Conservation (phyloP, 129 eudicot genomes). For the Heracleum sosnowskyi region DNA sequence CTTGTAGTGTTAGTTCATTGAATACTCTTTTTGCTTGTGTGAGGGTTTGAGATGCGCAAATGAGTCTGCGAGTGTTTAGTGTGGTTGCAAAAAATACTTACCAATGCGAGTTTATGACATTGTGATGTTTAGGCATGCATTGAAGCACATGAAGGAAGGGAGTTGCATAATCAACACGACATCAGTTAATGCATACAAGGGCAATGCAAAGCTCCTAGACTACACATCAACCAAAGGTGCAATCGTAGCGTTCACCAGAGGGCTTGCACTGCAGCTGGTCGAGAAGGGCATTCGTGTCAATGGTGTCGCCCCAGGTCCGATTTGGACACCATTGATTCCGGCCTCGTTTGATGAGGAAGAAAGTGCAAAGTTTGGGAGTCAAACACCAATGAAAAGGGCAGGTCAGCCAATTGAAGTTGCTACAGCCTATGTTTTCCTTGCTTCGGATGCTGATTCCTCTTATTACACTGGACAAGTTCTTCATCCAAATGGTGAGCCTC, state of each 20-base stretch:
- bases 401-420: constrained; percentile 87
- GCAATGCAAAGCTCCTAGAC: constrained; percentile 52
- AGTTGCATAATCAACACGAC: constrained; percentile 67
- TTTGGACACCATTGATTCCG: constrained; percentile 91
- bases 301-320: constrained; percentile 88
- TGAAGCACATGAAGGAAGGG: constrained; percentile 59
- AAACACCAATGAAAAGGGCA: constrained; percentile 84
- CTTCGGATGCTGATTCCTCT: constrained; percentile 62
- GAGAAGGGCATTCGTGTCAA: constrained; percentile 66
- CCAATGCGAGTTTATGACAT: neutral
- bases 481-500: constrained; percentile 62
- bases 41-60: too few relatives aligned
- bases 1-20: neutral
- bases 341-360: constrained; percentile 71
- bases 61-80: too few relatives aligned
- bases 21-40: neutral
- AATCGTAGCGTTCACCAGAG: constrained; percentile 72
- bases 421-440: constrained; percentile 66
- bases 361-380: constrained; percentile 40
- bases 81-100: too few relatives aligned
- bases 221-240: constrained; percentile 90
- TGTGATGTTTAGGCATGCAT: neutral
- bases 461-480: constrained; percentile 74
- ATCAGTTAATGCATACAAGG: constrained; percentile 80
- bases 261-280: constrained; percentile 64